Evolutionary conservation across 306 rosid species (phyloP).

Genomic region (Quercus berberidifolia): DNA sequence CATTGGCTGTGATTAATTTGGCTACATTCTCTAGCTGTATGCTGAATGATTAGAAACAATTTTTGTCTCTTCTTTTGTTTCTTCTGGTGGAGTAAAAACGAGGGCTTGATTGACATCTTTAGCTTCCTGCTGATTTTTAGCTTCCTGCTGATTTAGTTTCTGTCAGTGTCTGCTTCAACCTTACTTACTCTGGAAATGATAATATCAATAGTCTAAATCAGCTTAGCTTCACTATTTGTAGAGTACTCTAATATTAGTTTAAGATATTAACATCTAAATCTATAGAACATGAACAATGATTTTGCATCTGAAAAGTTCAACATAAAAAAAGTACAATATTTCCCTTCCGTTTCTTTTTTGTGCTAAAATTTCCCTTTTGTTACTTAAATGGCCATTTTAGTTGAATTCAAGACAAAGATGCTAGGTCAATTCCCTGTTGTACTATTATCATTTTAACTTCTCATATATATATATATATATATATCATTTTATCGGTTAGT

Average conservation of each 20-base stretch:
- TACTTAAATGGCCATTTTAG: not conserved
- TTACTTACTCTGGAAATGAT: not conserved
- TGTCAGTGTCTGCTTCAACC: not conserved
- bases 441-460: not conserved
- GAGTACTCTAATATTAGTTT: not conserved
- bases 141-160: not conserved
- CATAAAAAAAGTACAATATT: not conserved
- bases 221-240: conserved; percentile 17
- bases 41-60: too few species aligned
- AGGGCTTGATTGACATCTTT: not conserved
- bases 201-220: not conserved
- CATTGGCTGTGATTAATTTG: not conserved
- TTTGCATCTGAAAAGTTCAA: conserved; percentile 13
- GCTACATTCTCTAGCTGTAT: too few species aligned
- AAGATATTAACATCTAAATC: conserved; percentile 3
- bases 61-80: too few species aligned
- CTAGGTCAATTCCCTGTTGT: not conserved
- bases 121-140: not conserved
- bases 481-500: not conserved
- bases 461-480: not conserved
- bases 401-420: not conserved
- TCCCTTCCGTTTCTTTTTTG: too few species aligned
- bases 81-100: not conserved
- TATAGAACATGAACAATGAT: conserved; percentile 7
- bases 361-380: too few species aligned